These are phyloP conservation scores for Neostapfia colusana DNA, from an alignment of 176 grass and related monocot genomes.

Conservation along the genomic window DNA sequence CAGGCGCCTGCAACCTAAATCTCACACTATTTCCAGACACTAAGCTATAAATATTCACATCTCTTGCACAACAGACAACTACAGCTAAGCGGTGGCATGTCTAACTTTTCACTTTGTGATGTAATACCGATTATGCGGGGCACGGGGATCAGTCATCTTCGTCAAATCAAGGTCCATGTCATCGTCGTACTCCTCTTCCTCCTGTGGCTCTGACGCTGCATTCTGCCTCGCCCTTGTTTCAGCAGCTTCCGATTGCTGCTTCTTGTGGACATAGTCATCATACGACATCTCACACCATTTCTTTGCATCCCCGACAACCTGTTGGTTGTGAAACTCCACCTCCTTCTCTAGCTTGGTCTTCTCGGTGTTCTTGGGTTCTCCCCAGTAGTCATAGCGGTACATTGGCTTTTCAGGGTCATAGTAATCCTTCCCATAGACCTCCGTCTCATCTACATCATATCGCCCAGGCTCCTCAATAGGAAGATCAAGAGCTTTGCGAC, in stretches of 20 bases:
- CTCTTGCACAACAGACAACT: constrained; percentile 17
- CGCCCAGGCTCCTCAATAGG: constrained; percentile 77
- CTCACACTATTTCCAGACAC: not conserved
- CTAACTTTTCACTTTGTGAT: constrained; percentile 43
- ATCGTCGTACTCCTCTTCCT: constrained; percentile 52
- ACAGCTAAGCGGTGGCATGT: constrained; percentile 7
- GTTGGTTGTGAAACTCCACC: constrained; percentile 52
- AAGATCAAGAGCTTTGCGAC: constrained; percentile 71
- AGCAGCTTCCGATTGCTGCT: constrained; percentile 37
- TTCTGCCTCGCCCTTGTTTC: constrained; percentile 30
- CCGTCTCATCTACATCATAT: constrained; percentile 67
- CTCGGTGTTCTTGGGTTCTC: constrained; percentile 57
- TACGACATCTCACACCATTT: constrained; percentile 84
- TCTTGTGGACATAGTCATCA: constrained; percentile 52
- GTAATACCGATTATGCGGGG: constrained; percentile 41
- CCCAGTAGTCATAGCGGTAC: constrained; percentile 74
- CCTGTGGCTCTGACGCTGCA: constrained; percentile 18
- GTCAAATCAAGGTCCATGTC: constrained; percentile 71
- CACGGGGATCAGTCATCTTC: constrained; percentile 38
- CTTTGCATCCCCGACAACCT: constrained; percentile 56
- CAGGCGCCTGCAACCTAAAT: not conserved
- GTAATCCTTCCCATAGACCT: constrained; percentile 69
- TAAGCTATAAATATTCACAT: constrained; percentile 28
- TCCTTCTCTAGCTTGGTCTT: constrained; percentile 63
- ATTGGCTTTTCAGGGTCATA: constrained; percentile 68